A percentile compares a stretch with the other conserved stretches of the same genome.
phyloP scores from a whole-genome alignment of 2,329 filamentous ascomycete genomes.

The Penicillium sp. region DNA sequence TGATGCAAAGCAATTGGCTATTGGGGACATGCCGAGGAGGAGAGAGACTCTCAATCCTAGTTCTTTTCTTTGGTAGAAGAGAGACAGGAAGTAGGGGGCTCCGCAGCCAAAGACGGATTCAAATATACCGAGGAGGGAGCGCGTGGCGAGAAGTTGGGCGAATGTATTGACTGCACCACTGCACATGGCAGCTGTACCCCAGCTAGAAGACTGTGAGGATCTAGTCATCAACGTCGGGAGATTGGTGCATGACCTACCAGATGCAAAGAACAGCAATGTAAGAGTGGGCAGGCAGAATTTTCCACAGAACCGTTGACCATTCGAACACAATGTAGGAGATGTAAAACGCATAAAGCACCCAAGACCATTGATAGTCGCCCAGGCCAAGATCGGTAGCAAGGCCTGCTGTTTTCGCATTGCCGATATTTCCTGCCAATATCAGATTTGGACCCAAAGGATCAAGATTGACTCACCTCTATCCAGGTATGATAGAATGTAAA shows the following conservation, averaged over 20 bases:
- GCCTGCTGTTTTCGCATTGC: conserved; percentile 29
- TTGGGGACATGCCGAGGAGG: conserved; percentile 44
- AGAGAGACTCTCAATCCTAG: conserved; percentile 52
- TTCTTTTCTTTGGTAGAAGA: conserved; percentile 55
- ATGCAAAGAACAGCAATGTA: conserved; percentile 24
- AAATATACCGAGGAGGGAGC: conserved; percentile 24
- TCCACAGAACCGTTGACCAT: conserved; percentile 29
- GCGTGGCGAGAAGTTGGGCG: conserved; percentile 21
- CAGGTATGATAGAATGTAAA: conserved; percentile 28
- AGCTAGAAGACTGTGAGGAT: conserved; percentile 11
- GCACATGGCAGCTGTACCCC: conserved; percentile 30
- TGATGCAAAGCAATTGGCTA: conserved; percentile 43
- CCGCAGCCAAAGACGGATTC: conserved; percentile 26
- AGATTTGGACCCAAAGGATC: neutral
- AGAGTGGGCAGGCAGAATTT: conserved; percentile 26
- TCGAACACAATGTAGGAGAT: conserved; percentile 30
- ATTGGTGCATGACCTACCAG: conserved; percentile 17
- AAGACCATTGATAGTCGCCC: conserved; percentile 23
- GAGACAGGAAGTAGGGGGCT: conserved; percentile 40
- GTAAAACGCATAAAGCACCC: conserved; percentile 29
- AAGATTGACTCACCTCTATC: conserved; percentile 17
- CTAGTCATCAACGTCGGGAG: neutral
- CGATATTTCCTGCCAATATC: conserved; percentile 18
- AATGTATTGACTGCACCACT: conserved; percentile 24
- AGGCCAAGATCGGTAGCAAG: conserved; percentile 22